A percentile compares a stretch with the other conserved stretches of the same genome.
Conservation (phyloP, 2,329 filamentous ascomycete genomes). For the Cyphellophora europaea region DNA sequence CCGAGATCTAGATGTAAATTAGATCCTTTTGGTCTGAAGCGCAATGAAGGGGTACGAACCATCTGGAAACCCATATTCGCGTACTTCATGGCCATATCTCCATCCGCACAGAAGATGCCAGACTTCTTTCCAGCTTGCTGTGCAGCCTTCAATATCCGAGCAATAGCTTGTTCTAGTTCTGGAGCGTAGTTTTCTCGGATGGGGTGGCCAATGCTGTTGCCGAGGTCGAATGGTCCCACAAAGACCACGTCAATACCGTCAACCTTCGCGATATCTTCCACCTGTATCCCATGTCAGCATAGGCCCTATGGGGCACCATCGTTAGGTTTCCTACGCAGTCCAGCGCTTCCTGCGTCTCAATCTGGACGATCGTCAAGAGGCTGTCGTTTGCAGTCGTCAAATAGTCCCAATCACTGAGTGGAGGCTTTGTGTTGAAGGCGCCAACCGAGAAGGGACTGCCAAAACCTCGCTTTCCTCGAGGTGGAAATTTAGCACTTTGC, state of each 20-base stretch:
- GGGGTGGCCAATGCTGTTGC: constrained; percentile 48
- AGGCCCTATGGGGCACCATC: background rate
- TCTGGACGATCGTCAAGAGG: constrained; percentile 29
- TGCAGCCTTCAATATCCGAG: constrained; percentile 41
- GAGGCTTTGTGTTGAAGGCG: background rate
- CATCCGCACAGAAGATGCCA: constrained; percentile 46
- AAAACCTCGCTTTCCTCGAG: constrained; percentile 22
- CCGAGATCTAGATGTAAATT: no score
- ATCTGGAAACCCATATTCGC: constrained; percentile 47
- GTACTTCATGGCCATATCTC: constrained; percentile 42
- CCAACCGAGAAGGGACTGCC: constrained; percentile 3
- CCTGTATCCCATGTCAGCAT: no score
- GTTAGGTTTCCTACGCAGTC: constrained; percentile 15
- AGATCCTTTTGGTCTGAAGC: no score
- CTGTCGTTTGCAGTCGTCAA: constrained; percentile 24
- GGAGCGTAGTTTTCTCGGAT: constrained; percentile 38
- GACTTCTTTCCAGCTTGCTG: constrained; percentile 43
- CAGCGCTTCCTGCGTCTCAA: constrained; percentile 31
- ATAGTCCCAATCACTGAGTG: constrained; percentile 21
- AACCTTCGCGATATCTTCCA: constrained; percentile 42
- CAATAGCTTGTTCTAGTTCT: constrained; percentile 43
- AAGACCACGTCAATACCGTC: constrained; percentile 44
- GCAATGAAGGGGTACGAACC: no score
- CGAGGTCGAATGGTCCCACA: constrained; percentile 47
- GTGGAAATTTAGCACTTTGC: constrained; percentile 23